Conservation (phyloP, 495 filamentous ascomycete genomes). For the Neurospora sp. region DNA sequence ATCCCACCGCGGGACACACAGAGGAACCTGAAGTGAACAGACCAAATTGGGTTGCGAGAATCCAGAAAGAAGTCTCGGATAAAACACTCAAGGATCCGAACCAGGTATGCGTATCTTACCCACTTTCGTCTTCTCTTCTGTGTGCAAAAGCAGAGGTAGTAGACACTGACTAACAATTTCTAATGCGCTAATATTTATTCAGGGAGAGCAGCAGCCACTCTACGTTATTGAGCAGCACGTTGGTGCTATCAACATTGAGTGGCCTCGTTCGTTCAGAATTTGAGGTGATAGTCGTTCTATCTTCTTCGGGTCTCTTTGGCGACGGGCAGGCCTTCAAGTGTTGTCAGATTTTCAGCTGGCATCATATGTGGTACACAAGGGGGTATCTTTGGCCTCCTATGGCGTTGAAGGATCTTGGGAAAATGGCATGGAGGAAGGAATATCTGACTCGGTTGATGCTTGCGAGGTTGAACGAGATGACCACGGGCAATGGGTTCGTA, state of each 20-base stretch:
- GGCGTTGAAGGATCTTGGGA: not conserved
- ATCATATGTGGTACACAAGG: not conserved
- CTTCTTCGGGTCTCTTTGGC: not conserved
- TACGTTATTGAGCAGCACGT: not conserved
- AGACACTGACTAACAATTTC: not conserved
- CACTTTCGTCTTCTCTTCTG: too few species aligned
- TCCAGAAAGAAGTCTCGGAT: not conserved
- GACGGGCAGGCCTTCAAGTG: not conserved
- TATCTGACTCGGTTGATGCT: not conserved
- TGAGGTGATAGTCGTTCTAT: not conserved
- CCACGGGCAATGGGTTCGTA: not conserved
- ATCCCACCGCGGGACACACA: not conserved
- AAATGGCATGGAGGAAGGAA: not conserved
- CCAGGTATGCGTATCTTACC: not conserved
- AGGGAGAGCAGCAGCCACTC: fast-evolving
- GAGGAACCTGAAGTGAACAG: not conserved
- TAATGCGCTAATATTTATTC: not conserved
- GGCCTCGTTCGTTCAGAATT: not conserved
- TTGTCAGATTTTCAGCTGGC: not conserved
- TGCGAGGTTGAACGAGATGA: not conserved
- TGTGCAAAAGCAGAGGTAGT: not conserved
- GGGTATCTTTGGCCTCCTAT: not conserved
- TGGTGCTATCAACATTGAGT: not conserved
- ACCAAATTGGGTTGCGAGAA: not conserved
- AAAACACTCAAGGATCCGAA: not conserved